A percentile compares a stretch with the other conserved stretches of the same genome.
Conservation (phyloP, 2,329 filamentous ascomycete genomes). For the Aspergillus pseudoglaucus region DNA sequence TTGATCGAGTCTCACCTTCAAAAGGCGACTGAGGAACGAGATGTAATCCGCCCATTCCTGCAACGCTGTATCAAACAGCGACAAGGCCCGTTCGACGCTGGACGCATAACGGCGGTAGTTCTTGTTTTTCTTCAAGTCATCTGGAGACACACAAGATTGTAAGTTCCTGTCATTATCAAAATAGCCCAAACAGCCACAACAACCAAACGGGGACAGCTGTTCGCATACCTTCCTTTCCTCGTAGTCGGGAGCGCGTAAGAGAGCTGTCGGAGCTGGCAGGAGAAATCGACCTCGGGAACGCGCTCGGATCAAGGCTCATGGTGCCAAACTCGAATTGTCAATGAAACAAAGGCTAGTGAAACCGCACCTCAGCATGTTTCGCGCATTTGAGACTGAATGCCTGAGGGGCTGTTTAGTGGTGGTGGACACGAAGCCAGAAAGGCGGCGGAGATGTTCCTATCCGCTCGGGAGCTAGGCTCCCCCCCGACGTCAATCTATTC, state of each 20-base stretch:
- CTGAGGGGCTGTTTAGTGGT: constrained; percentile 9
- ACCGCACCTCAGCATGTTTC: constrained; percentile 31
- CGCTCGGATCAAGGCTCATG: constrained; percentile 39
- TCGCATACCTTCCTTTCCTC: constrained; percentile 65
- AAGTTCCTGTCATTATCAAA: background rate
- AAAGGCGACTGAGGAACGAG: constrained; percentile 81
- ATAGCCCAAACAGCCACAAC: background rate
- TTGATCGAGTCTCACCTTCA: constrained; percentile 59
- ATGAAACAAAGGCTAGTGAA: constrained; percentile 13
- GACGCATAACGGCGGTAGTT: constrained; percentile 81
- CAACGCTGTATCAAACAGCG: constrained; percentile 83
- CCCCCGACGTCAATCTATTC: constrained; percentile 2
- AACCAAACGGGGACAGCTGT: background rate
- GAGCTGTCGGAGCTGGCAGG: constrained; percentile 81
- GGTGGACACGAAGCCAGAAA: constrained; percentile 10
- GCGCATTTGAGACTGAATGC: constrained; percentile 16
- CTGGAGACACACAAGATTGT: constrained; percentile 13
- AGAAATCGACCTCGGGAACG: constrained; percentile 47
- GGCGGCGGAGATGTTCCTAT: constrained; percentile 14
- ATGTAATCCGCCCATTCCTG: constrained; percentile 99
- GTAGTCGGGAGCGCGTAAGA: constrained; percentile 70
- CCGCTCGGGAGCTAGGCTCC: constrained; percentile 7
- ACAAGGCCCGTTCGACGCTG: constrained; percentile 77
- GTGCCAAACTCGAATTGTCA: constrained; percentile 25
- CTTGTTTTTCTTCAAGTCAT: constrained; percentile 51